Evolutionary conservation across 176 grass and related monocot species (phyloP).

Genomic region (Thinopyrum elongatum): DNA sequence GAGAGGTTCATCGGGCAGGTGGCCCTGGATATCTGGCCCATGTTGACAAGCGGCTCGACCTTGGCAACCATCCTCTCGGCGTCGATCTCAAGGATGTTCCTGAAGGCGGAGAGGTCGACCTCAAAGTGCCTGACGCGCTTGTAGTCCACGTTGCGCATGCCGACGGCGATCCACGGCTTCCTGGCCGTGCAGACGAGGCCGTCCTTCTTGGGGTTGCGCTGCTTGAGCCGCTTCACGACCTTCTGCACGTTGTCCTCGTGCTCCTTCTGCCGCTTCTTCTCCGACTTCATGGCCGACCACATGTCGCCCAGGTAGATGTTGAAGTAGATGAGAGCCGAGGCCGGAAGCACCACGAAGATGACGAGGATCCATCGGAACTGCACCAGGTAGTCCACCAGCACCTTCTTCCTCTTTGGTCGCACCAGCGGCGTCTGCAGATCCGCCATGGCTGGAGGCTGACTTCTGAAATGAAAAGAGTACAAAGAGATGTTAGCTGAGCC

Average conservation of each 20-base stretch:
- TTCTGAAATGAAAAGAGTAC: background rate
- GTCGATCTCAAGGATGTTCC: conserved; percentile 86
- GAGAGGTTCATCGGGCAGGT: conserved; percentile 87
- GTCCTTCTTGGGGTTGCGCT: conserved; percentile 87
- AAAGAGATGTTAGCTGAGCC: background rate
- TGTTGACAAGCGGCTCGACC: conserved; percentile 89
- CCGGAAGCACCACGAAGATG: conserved; percentile 77
- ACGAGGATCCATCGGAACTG: conserved; percentile 83
- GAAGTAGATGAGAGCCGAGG: conserved; percentile 72
- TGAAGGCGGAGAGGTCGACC: conserved; percentile 83
- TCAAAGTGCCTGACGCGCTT: conserved; percentile 85
- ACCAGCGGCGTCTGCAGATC: conserved; percentile 60
- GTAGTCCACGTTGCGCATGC: conserved; percentile 97
- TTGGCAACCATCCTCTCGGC: conserved; percentile 75
- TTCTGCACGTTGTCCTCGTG: conserved; percentile 79
- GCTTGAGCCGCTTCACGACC: conserved; percentile 79
- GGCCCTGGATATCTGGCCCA: conserved; percentile 80
- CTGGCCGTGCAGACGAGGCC: conserved; percentile 92
- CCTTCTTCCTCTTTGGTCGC: conserved; percentile 69
- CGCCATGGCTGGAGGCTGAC: conserved; percentile 55
- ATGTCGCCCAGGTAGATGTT: conserved; percentile 60
- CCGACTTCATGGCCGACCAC: conserved; percentile 76
- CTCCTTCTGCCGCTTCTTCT: conserved; percentile 67
- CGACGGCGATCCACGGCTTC: conserved; percentile 88
- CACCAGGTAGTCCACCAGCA: conserved; percentile 76